Evolutionary conservation across 106 monocot genomes (phyloP), one percentile per base, ranked within the genome.

Genomic region (Gastrodia elata): DNA sequence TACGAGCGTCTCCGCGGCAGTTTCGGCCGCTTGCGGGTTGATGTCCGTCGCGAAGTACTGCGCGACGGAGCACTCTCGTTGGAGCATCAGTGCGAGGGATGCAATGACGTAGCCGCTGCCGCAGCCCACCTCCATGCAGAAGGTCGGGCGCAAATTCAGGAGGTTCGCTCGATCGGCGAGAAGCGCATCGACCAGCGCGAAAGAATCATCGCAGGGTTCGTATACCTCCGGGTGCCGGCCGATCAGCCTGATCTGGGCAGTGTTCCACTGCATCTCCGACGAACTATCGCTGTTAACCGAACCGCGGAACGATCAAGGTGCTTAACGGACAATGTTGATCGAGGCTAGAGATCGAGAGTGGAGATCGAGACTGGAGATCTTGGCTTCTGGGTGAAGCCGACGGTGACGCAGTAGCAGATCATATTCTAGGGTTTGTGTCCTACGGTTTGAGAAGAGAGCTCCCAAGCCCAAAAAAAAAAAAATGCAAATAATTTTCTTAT

Each of bases 201-300:
- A 99, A 11, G 98, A 94, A 76, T 99, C 98, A 65, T 99, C 98
- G 68, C 93, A 91, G 48, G 98, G 98, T 57, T 93, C 91, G 72
- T 94, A 99, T 57, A 99, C 98, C 57, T 99, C 91, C 5, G 81
- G 84, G 61, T 99, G 93, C 38, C 72, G 52, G 52, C 80, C 81
- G 16, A 99, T 79, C 42, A 93, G 84, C 55, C 68, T 85, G 22
- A 98, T 93, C 44, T 93, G 80, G 38, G 98, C 93, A 28, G 69
- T 89, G 75, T 81, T 86, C 16, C 80, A 57, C 22, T 64, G 35
- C 42, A 73, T 73, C 59, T 77, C 78, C 0, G 71, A 74, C 37
- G 68, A 73, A 37, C n/a, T n/a, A n/a, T n/a, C n/a, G n/a, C n/a
- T n/a, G n/a, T n/a, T n/a, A n/a, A n/a, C n/a, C n/a, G n/a, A n/a